Evolutionary conservation across 2,329 filamentous ascomycete genomes (phyloP), one percentile per base, ranked within the genome.

Genomic region (Penicillium sp.): DNA sequence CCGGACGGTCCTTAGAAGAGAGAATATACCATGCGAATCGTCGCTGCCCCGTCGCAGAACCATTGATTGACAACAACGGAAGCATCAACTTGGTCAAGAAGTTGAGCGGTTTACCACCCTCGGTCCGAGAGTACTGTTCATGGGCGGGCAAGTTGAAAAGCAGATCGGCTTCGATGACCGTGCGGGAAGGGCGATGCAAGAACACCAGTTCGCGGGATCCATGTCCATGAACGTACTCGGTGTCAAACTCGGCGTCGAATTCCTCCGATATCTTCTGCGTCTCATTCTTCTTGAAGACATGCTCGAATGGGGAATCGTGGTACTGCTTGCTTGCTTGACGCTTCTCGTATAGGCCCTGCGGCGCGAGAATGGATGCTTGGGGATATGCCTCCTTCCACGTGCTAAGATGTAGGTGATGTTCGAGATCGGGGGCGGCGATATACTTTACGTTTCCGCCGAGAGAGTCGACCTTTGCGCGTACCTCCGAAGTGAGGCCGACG

Each of bases 391-490:
- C 81, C 71, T 91, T 88, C 94, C 95, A 99, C 53, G 91, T 84
- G 0, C 91, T 89, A 58, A 99, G 76, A 82, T 95, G 96, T 75
- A 99, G 92, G 84, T 99, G 95, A 79, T 99, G 95, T 81, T 99
- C 93, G 56, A 91, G 84, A 76, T 99, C 95, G 1, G 90, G 87
- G 0, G 95, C 94, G 28, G 94, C 83, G 68, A 99, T 89, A 83
- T 98, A 98, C 68, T 85, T 86, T 56, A 97, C 87, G 45, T 87
- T 84, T 54, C 89, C 88, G 64, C 88, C 88, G 60, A 92, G 81
- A 37, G 81, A 76, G n/a, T 87, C 82, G 22, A 87, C 78, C 58
- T 84, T 80, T 56, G 91, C 81, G 64, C 84, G 87, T 42, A 93
- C 88, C 61, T 89, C 87, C 3, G 89, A 85, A 3, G 93, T 98